Percentiles rank a stretch among this genome's conserved stretches.
Evolutionary conservation across 495 filamentous ascomycete genomes (phyloP).

Genomic region (Aspergillus asperescens): DNA sequence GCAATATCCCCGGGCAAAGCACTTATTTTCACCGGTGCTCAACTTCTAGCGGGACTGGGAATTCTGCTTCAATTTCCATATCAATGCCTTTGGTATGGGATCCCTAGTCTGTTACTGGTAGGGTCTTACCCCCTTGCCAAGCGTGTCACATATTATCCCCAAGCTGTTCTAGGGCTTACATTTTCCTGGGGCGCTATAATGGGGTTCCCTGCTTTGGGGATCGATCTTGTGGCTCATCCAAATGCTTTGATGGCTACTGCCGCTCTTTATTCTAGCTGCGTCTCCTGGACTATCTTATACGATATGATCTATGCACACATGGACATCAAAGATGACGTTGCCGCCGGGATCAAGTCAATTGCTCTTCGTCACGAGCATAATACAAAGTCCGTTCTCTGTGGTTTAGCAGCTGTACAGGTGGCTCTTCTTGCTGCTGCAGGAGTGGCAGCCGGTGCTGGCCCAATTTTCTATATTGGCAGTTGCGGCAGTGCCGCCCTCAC

Average conservation of each 20-base stretch:
- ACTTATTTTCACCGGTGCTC: slow-evolving; percentile 73
- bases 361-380: slow-evolving; percentile 81
- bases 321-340: slow-evolving; percentile 91
- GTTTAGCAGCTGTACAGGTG: slow-evolving; percentile 69
- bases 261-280: slow-evolving; percentile 75
- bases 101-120: slow-evolving; percentile 79
- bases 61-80: slow-evolving; percentile 81
- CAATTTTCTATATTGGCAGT: slow-evolving; percentile 76
- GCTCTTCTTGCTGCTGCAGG: slow-evolving; percentile 77
- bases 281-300: slow-evolving; percentile 92
- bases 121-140: slow-evolving; percentile 86
- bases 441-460: slow-evolving; percentile 65
- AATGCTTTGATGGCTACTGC: slow-evolving; percentile 62
- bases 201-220: slow-evolving; percentile 87
- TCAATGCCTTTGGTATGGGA: slow-evolving; percentile 80
- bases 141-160: slow-evolving; percentile 89
- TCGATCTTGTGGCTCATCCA: slow-evolving; percentile 67
- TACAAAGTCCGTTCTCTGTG: slow-evolving; percentile 79
- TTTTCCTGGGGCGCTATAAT: slow-evolving; percentile 98
- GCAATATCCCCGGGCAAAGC: slow-evolving; percentile 72
- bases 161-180: slow-evolving; percentile 83
- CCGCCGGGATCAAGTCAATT: slow-evolving; percentile 93
- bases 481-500: slow-evolving; percentile 76
- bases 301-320: slow-evolving; percentile 99
- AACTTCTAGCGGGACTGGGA: slow-evolving; percentile 74